Evolutionary conservation across 2,329 filamentous ascomycete species (phyloP).

Genomic region (Elsinoe necatrix): DNA sequence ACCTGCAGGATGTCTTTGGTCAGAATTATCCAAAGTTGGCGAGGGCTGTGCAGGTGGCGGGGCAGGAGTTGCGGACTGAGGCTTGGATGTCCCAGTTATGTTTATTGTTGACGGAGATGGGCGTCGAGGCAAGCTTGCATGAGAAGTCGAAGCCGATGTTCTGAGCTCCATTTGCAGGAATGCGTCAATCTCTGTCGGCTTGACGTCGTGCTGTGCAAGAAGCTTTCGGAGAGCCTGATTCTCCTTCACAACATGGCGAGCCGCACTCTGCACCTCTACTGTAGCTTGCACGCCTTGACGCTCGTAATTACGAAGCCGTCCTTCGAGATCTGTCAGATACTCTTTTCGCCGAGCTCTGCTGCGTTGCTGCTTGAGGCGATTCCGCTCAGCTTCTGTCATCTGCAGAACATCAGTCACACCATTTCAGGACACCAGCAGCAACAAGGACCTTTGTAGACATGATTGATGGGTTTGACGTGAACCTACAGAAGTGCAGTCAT

Average conservation of each 20-base stretch:
- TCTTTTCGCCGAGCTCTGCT: conserved; percentile 11
- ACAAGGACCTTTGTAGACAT: neutral
- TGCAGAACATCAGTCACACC: neutral
- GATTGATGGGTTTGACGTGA: neutral
- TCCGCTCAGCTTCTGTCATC: conserved; percentile 10
- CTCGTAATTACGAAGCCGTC: neutral
- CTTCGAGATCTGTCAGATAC: conserved; percentile 8
- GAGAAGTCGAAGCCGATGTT: neutral
- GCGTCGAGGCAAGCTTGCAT: too few species aligned
- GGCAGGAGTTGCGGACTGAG: neutral
- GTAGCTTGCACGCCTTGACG: conserved; percentile 8
- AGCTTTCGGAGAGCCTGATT: conserved; percentile 2
- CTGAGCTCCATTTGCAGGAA: neutral
- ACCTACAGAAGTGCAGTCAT: too few species aligned
- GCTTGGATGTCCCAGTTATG: neutral
- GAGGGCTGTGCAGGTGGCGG: neutral
- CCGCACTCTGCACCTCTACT: conserved; percentile 4
- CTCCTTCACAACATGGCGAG: neutral
- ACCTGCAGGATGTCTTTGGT: neutral
- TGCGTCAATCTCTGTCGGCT: neutral
- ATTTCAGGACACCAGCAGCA: neutral
- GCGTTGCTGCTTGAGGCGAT: conserved; percentile 9
- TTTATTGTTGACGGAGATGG: neutral
- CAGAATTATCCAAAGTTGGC: neutral
- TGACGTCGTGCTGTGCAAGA: neutral